Evolutionary conservation across 257 asterid genomes (phyloP).

Genomic region (Cruciata laevipes): DNA sequence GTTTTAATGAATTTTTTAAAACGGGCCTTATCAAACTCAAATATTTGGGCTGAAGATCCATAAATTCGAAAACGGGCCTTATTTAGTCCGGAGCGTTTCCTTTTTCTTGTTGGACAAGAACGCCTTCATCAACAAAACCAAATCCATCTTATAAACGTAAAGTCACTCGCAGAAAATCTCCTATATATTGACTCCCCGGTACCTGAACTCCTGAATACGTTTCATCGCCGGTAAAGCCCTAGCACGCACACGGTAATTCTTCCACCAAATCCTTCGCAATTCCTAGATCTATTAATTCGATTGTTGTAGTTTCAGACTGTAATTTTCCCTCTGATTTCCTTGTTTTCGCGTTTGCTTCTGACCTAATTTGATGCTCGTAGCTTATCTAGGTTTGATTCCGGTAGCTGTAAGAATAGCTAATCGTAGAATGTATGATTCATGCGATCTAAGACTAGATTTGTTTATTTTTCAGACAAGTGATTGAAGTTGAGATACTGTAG

Average conservation of each 20-base stretch:
- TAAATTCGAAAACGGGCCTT: neutral
- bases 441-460: constrained; percentile 1
- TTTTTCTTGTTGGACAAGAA: constrained; percentile 10
- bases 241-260: neutral
- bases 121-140: neutral
- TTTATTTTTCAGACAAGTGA: neutral
- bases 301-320: neutral
- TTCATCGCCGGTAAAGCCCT: constrained; percentile 1
- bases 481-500: neutral
- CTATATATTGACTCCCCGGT: neutral
- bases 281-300: constrained; percentile 1
- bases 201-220: neutral
- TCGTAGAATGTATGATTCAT: neutral
- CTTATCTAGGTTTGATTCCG: neutral
- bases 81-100: neutral
- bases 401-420: neutral
- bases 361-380: neutral
- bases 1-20: too few relatives aligned
- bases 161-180: neutral
- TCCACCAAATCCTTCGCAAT: neutral
- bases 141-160: neutral
- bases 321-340: neutral
- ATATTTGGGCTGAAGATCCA: neutral
- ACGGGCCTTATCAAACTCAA: neutral
- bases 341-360: neutral